Conservation (phyloP, 2,329 filamentous ascomycete genomes). For the Madurella mycetomatis region DNA sequence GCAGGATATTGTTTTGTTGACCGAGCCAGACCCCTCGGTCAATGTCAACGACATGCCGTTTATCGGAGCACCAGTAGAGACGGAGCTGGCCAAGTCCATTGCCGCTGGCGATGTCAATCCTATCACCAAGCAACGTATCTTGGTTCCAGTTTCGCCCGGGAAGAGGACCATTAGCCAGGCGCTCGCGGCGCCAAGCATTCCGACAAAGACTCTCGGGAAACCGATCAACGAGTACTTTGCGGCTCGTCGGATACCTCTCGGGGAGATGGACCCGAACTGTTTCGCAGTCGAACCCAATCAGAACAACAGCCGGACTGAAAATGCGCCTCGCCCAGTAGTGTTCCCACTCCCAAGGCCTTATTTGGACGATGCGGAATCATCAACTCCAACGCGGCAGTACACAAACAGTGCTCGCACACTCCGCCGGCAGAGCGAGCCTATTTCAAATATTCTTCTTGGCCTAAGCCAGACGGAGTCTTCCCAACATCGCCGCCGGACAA, state of each 20-base stretch:
- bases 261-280: conserved; percentile 60
- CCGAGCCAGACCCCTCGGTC: conserved; percentile 57
- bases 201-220: conserved; percentile 37
- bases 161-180: conserved; percentile 37
- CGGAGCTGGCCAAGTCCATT: conserved; percentile 66
- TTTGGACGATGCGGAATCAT: conserved; percentile 35
- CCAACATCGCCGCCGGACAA: conserved; percentile 25
- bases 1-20: conserved; percentile 70
- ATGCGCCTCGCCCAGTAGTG: conserved; percentile 49
- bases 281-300: conserved; percentile 50
- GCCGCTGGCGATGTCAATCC: conserved; percentile 82
- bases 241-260: conserved; percentile 48
- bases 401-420: conserved; percentile 32
- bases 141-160: conserved; percentile 38
- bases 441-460: conserved; percentile 40
- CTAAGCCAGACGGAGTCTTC: conserved; percentile 12
- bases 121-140: conserved; percentile 70
- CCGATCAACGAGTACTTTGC: conserved; percentile 55
- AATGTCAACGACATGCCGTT: conserved; percentile 70
- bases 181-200: conserved; percentile 25
- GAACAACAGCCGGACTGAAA: conserved; percentile 45
- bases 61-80: conserved; percentile 69
- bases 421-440: conserved; percentile 50
- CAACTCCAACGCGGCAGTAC: conserved; percentile 29
- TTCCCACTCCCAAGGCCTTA: conserved; percentile 58